A percentile compares a stretch with the other conserved stretches of the same genome.
Evolutionary conservation across 2,329 filamentous ascomycete genomes (phyloP).

Genomic region (Hypomyces perniciosus): DNA sequence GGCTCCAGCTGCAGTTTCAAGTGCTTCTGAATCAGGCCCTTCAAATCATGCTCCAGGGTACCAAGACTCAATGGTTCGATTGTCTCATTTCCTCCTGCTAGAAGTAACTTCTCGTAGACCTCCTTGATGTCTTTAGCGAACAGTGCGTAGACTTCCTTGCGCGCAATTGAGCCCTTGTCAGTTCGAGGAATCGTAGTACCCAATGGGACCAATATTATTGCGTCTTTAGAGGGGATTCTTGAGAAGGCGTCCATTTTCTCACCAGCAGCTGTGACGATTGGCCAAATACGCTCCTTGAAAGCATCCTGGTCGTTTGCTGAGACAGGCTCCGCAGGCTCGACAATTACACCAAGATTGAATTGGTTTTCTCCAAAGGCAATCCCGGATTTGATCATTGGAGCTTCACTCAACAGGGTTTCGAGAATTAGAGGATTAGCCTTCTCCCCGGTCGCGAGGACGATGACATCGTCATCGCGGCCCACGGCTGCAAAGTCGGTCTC

Average conservation of each 20-base stretch:
- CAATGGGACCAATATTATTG: constrained; percentile 16
- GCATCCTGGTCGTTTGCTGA: not conserved
- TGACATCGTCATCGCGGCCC: constrained; percentile 29
- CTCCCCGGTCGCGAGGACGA: constrained; percentile 21
- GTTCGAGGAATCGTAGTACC: constrained; percentile 16
- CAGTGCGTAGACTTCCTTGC: constrained; percentile 17
- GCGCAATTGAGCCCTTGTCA: constrained; percentile 20
- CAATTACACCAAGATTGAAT: constrained; percentile 19
- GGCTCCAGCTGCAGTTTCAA: constrained; percentile 5
- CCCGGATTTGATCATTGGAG: constrained; percentile 15
- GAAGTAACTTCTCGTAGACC: constrained; percentile 14
- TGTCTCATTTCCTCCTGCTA: constrained; percentile 7
- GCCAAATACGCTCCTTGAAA: constrained; percentile 17
- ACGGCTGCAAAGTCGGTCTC: constrained; percentile 21
- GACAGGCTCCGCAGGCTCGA: constrained; percentile 15
- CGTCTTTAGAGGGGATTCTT: constrained; percentile 16
- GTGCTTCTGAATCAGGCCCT: constrained; percentile 10
- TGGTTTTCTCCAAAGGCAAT: constrained; percentile 18
- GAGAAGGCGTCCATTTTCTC: constrained; percentile 17
- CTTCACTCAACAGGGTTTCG: constrained; percentile 16
- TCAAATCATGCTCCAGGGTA: constrained; percentile 11
- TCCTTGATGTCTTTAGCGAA: constrained; percentile 16
- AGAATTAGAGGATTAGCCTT: constrained; percentile 20
- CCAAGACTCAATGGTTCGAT: constrained; percentile 13
- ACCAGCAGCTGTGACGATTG: constrained; percentile 13